Evolutionary conservation across 176 grass and related monocot species (phyloP).

Genomic region (Poa pratensis): DNA sequence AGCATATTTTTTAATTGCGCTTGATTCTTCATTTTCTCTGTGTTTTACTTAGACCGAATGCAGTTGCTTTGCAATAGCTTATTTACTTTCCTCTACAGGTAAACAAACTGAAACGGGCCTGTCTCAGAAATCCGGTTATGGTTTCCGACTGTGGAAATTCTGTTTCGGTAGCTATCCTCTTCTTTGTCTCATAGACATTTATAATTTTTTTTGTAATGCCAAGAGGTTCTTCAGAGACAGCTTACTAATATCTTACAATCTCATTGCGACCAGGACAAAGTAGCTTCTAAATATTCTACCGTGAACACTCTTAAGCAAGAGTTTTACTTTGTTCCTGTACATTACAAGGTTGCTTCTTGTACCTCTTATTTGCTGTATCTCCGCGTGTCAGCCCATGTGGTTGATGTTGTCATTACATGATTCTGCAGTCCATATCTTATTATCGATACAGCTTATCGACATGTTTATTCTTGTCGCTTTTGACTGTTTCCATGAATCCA

Average conservation of each 20-base stretch:
- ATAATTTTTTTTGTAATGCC: neutral
- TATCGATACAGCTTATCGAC: neutral
- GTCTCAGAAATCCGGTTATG: slow-evolving; percentile 67
- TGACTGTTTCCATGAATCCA: neutral
- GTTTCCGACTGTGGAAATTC: no score
- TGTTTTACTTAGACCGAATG: slow-evolving; percentile 21
- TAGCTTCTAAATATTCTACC: slow-evolving; percentile 77
- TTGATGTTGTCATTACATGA: neutral
- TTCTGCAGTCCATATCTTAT: neutral
- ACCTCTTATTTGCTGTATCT: slow-evolving; percentile 15
- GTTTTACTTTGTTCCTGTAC: slow-evolving; percentile 66
- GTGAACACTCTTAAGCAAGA: slow-evolving; percentile 85
- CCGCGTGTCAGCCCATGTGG: neutral
- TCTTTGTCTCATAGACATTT: slow-evolving; percentile 17
- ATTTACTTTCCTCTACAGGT: slow-evolving; percentile 47
- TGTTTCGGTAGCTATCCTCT: slow-evolving; percentile 59
- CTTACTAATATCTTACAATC: slow-evolving; percentile 6
- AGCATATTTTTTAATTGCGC: no score
- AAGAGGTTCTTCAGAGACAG: no score
- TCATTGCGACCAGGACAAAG: slow-evolving; percentile 54
- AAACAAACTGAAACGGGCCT: slow-evolving; percentile 82
- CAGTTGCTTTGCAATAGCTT: neutral
- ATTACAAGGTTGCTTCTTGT: slow-evolving; percentile 59
- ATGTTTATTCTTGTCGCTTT: neutral
- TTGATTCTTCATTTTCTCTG: slow-evolving; percentile 1